Conservation (phyloP, 768 basidiomycete genomes). For the Lactarius trivialis region DNA sequence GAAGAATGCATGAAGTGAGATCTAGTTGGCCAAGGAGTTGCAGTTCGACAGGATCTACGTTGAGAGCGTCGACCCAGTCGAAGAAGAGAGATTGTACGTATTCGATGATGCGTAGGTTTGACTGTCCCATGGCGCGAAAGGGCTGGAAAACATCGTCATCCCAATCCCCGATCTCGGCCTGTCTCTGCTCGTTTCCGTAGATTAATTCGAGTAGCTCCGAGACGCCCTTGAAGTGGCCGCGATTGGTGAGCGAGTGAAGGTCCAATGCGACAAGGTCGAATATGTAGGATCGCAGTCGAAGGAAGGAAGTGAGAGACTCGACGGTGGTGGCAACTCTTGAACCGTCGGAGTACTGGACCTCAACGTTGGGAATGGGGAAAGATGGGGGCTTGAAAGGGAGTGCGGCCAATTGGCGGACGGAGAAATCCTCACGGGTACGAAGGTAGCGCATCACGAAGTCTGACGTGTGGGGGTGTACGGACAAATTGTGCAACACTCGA, state of each 20-base stretch:
- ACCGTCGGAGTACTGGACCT: slow-evolving; percentile 67
- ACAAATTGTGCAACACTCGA: slow-evolving; percentile 76
- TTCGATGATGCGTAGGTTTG: slow-evolving; percentile 80
- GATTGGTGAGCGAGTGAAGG: slow-evolving; percentile 76
- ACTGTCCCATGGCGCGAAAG: slow-evolving; percentile 74
- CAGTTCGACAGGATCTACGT: slow-evolving; percentile 50
- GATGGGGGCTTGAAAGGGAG: slow-evolving; percentile 62
- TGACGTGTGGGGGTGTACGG: slow-evolving; percentile 78
- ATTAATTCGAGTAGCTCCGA: slow-evolving; percentile 72
- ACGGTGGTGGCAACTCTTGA: slow-evolving; percentile 62
- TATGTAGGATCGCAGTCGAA: slow-evolving; percentile 77
- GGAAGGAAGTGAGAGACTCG: slow-evolving; percentile 62
- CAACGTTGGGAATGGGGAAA: slow-evolving; percentile 44
- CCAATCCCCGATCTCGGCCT: slow-evolving; percentile 38
- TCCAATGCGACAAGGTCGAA: slow-evolving; percentile 85
- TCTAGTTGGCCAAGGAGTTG: slow-evolving; percentile 62
- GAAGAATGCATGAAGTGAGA: slow-evolving; percentile 61
- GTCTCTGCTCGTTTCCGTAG: slow-evolving; percentile 55
- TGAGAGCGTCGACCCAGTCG: slow-evolving; percentile 77
- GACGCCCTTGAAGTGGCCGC: slow-evolving; percentile 66
- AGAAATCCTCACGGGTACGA: slow-evolving; percentile 83
- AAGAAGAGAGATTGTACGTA: slow-evolving; percentile 82
- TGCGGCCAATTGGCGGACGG: slow-evolving; percentile 73
- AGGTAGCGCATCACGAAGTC: slow-evolving; percentile 79
- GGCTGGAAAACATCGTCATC: slow-evolving; percentile 47